Evolutionary conservation across 495 filamentous ascomycete species (phyloP).

Genomic region (Trichoderma asperelloides): DNA sequence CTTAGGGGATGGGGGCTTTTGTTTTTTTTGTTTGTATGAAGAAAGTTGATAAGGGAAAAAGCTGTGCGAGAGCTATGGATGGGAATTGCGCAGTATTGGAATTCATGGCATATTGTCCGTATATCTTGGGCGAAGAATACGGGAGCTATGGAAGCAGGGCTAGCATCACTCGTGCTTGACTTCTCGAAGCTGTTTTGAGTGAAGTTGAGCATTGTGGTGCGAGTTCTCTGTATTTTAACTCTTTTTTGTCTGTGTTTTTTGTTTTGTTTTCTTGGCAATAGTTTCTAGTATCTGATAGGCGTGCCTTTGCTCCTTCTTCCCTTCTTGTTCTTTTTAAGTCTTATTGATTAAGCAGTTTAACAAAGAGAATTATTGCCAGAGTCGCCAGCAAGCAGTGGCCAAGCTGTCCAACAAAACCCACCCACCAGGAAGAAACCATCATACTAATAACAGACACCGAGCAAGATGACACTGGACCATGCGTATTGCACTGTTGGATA

Average conservation of each 20-base stretch:
- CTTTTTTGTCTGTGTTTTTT: neutral
- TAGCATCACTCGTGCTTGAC: neutral
- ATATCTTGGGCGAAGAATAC: neutral
- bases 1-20: neutral
- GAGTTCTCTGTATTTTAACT: slow-evolving; percentile 1
- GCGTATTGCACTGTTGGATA: no score
- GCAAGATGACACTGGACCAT: no score
- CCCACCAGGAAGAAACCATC: no score
- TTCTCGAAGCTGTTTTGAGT: neutral
- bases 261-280: neutral
- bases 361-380: no score
- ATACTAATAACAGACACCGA: no score
- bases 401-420: no score
- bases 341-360: neutral
- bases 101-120: neutral
- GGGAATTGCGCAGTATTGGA: neutral
- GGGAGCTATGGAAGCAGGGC: neutral
- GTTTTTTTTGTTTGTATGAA: neutral
- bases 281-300: slow-evolving; percentile 12
- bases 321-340: neutral
- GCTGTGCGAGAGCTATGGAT: neutral
- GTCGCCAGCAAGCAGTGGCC: no score
- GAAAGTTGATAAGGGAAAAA: neutral
- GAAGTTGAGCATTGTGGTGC: neutral
- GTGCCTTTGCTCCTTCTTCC: slow-evolving; percentile 57